phyloP scores from a whole-genome alignment of 1,139 yeast species.

The Kodamaea derodonti region DNA sequence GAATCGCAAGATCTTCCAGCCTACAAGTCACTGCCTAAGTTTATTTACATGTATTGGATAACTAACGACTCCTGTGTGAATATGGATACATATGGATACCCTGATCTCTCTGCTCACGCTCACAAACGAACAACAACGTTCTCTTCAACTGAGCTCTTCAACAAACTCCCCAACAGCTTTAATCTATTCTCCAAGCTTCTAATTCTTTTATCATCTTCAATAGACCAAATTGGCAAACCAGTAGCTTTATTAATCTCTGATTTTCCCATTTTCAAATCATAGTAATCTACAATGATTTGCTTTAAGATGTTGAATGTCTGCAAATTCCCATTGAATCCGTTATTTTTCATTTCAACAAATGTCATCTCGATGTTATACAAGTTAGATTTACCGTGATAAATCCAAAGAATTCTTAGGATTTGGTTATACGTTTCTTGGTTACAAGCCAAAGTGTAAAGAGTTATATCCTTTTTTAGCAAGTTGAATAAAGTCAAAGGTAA shows the following conservation, averaged over 20 bases:
- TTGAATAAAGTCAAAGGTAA: conserved; percentile 36
- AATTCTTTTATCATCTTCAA: conserved; percentile 35
- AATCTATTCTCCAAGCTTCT: conserved; percentile 23
- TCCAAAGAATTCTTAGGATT: conserved; percentile 35
- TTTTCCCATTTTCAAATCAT: conserved; percentile 31
- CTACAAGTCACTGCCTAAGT: too few relatives aligned
- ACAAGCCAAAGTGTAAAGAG: conserved; percentile 32
- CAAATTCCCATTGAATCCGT: conserved; percentile 39
- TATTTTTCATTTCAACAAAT: conserved; percentile 37
- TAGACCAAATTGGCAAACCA: conserved; percentile 30
- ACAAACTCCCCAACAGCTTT: conserved; percentile 9
- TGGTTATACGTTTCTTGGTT: conserved; percentile 44
- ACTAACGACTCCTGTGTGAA: too few relatives aligned
- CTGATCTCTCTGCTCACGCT: too few relatives aligned
- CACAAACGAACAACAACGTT: too few relatives aligned
- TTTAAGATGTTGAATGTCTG: conserved; percentile 35
- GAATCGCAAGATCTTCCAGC: too few relatives aligned
- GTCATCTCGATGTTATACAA: conserved; percentile 34
- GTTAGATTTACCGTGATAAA: conserved; percentile 35
- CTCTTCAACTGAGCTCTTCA: too few relatives aligned
- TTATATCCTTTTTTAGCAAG: conserved; percentile 29
- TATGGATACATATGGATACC: too few relatives aligned
- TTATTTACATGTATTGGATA: too few relatives aligned
- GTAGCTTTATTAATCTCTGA: conserved; percentile 12
- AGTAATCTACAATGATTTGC: conserved; percentile 35